Base-by-base conservation (phyloP, 805 yeast genomes). In the Debaryomyces castellii region DNA sequence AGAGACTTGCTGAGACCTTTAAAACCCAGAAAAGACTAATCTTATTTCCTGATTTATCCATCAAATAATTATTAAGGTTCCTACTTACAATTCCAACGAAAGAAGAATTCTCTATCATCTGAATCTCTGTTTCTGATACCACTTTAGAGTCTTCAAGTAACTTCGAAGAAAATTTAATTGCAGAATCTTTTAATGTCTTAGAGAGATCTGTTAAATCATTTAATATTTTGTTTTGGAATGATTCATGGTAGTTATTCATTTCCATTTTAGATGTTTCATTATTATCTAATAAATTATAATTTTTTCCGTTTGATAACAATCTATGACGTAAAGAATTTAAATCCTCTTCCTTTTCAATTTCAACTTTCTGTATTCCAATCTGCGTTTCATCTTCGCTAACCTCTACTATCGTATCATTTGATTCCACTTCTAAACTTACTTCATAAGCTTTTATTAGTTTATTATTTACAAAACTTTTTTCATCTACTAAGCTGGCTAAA, bases 171-270 rank as follows among this genome's bases (percentile, higher is more conserved):
- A 71, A 69, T 5, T 57, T 53, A 24, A 68, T 50, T 1, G 85
- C 84, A 16, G 80, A 76, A 21, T 62, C 58, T 49, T 76, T 78
- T 50, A 81, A 69, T 6, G 67, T 61, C 6, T 69, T 54, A 0
- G 82, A 81, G 62, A 81, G 69, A 16, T 66, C 73, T 3, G 74
- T 57, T 40, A 81, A 63, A 34, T 81, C 84, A 23, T 59, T 60
- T 25, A 81, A 56, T 12, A 81, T 62, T 32, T 75, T 76, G 30
- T 75, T 75, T 57, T 81, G 86, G 21, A 70, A 46, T 9, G 66
- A 60, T 45, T 71, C 76, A 51, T 73, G 77, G 55, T 69, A 68
- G 8, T 62, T 60, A 48, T 73, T 72, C 39, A 47, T 23, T 23
- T 45, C 39, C 10, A 42, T 16, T 4, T 43, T 36, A 9, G 22